A percentile compares a stretch with the other conserved stretches of the same genome.
Evolutionary conservation across 768 basidiomycete species (phyloP).

Genomic region (Fibroporia radiculosa): DNA sequence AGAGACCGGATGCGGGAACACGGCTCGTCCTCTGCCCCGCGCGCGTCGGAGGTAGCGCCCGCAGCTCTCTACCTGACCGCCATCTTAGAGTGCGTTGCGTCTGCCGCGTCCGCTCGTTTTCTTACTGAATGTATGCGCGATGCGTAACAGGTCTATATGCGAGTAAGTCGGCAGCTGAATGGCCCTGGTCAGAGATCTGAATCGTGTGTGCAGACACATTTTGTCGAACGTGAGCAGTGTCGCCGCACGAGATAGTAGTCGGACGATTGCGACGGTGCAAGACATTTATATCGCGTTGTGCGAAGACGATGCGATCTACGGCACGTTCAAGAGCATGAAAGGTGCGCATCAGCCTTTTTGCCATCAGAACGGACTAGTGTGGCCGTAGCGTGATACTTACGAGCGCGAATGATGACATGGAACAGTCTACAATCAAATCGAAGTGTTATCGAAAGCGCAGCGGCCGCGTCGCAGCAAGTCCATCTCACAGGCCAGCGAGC

Average conservation of each 20-base stretch:
- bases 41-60: slow-evolving; percentile 57
- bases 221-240: slow-evolving; percentile 80
- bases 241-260: slow-evolving; percentile 77
- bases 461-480: slow-evolving; percentile 65
- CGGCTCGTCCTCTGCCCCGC: slow-evolving; percentile 38
- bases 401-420: not conserved
- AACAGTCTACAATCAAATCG: slow-evolving; percentile 74
- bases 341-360: slow-evolving; percentile 36
- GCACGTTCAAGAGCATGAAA: slow-evolving; percentile 79
- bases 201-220: slow-evolving; percentile 54
- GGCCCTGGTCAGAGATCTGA: slow-evolving; percentile 1
- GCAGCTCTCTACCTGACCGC: slow-evolving; percentile 88
- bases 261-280: slow-evolving; percentile 62
- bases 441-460: slow-evolving; percentile 50
- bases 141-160: slow-evolving; percentile 62
- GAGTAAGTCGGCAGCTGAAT: slow-evolving; percentile 47
- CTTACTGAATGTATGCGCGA: slow-evolving; percentile 11
- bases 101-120: slow-evolving; percentile 3
- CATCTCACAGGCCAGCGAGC: slow-evolving; percentile 43
- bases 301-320: slow-evolving; percentile 84
- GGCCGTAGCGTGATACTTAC: not conserved
- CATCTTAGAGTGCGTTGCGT: slow-evolving; percentile 74
- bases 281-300: slow-evolving; percentile 86
- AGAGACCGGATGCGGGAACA: slow-evolving; percentile 56
- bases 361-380: not conserved